Evolutionary conservation across 2,329 filamentous ascomycete genomes (phyloP), one percentile per base, ranked within the genome.

Genomic region (Trematosphaeria pertusa): DNA sequence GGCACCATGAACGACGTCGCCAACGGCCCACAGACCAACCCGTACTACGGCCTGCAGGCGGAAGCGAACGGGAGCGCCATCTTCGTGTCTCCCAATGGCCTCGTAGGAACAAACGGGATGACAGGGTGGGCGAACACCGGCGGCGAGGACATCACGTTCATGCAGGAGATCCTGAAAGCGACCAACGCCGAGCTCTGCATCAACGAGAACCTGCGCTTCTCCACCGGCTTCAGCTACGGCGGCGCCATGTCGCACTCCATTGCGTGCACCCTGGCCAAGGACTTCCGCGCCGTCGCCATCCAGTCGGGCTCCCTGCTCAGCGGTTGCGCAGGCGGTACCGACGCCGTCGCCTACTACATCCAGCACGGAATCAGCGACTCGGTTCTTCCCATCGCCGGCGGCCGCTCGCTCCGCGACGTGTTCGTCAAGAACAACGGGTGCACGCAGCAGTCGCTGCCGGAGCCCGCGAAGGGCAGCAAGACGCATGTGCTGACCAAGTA

Each of bases 181-280:
- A 58, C 75, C 21, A 66, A 74, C 50, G 48, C 53, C 5, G 63
- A 69, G 26, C 69, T 77, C 36, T 78, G 75, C 51, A 56, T 78
- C 24, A 67, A 78, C 44, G 58, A 70, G 42, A 59, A 58, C 41
- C 65, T 70, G 43, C 62, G 71, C 44, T 78, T 76, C 55, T 62
- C 72, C 24, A 75, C 71, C 2, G 74, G 73, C 10, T 77, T 72
- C 59, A 73, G 70, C 53, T 76, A 75, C 52, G 73, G 75, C 24
- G 73, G 67, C 31, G 67, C 69, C 31, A 76, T 77, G 70, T 68
- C 65, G 2, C 73, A 65, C 52, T 60, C 70, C 0, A 54, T 75
- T n/a, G 73, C 75, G 3, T 77, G 74, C 49, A 64, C 74, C 0
- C 67, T 72, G 11, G 63, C 73, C 10, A 51, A 57, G 15, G 56